Percentiles rank a stretch among this genome's conserved stretches.
Conservation (phyloP, 1,139 yeast genomes). For the Trichomonascaceae sp. region DNA sequence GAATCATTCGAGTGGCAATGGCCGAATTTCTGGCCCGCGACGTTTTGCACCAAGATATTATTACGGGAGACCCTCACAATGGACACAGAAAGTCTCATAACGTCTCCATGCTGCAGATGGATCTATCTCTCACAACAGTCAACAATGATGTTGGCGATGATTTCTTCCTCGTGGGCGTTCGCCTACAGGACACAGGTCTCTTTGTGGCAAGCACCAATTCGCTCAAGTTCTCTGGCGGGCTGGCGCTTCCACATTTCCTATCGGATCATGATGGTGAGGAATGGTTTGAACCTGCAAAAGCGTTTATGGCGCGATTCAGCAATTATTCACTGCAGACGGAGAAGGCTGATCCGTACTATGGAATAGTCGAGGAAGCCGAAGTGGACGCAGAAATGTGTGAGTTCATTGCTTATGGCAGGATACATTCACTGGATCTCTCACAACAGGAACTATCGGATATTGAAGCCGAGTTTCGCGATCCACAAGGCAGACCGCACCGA, state of each 20-base stretch:
- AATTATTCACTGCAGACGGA: slow-evolving; percentile 27
- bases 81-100: no score
- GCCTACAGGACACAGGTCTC: slow-evolving; percentile 59
- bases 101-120: slow-evolving; percentile 13
- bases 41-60: no score
- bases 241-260: slow-evolving; percentile 41
- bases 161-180: slow-evolving; percentile 48
- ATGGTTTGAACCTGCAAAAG: slow-evolving; percentile 29
- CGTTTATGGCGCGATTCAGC: slow-evolving; percentile 28
- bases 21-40: slow-evolving; percentile 10
- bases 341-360: slow-evolving; percentile 16
- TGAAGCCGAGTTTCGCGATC: slow-evolving; percentile 58
- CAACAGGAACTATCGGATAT: slow-evolving; percentile 42
- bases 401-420: slow-evolving; percentile 51
- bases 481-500: slow-evolving; percentile 64
- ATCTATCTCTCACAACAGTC: slow-evolving; percentile 11
- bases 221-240: slow-evolving; percentile 58
- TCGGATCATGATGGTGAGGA: slow-evolving; percentile 23
- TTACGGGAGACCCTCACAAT: no score
- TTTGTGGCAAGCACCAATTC: slow-evolving; percentile 50
- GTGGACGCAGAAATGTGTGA: slow-evolving; percentile 44
- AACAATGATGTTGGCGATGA: slow-evolving; percentile 11
- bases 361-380: slow-evolving; percentile 12
- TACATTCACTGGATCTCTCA: slow-evolving; percentile 44
- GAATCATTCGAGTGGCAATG: slow-evolving; percentile 11